Evolutionary conservation across 2,329 filamentous ascomycete genomes (phyloP).

Genomic region (Aureobasidium sp.): DNA sequence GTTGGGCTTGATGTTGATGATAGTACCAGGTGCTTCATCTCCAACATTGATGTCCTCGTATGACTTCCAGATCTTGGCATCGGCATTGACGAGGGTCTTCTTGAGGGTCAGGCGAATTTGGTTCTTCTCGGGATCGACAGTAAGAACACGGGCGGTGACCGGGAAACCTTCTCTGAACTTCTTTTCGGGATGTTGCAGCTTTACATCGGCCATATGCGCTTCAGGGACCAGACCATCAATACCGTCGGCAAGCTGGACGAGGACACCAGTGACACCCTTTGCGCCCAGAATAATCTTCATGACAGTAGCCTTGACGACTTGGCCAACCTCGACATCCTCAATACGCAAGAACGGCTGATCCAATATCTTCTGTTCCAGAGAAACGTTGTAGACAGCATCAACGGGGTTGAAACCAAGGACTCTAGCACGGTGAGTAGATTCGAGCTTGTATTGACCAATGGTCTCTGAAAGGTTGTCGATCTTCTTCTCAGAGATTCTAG

Average conservation of each 20-base stretch:
- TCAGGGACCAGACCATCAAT: conserved; percentile 84
- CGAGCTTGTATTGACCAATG: conserved; percentile 68
- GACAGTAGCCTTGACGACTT: conserved; percentile 70
- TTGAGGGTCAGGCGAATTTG: conserved; percentile 84
- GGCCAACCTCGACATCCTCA: conserved; percentile 77
- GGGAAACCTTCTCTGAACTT: conserved; percentile 84
- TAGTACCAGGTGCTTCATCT: conserved; percentile 73
- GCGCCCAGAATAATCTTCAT: conserved; percentile 75
- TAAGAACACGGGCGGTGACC: conserved; percentile 78
- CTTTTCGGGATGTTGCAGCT: conserved; percentile 85
- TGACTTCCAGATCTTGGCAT: conserved; percentile 66
- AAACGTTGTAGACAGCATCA: conserved; percentile 78
- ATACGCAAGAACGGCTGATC: conserved; percentile 85
- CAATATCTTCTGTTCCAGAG: conserved; percentile 71
- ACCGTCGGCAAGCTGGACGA: conserved; percentile 76
- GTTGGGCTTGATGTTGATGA: conserved; percentile 67
- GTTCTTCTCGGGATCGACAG: conserved; percentile 63
- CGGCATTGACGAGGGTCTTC: conserved; percentile 88
- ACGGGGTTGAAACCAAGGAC: conserved; percentile 79
- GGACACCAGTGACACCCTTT: conserved; percentile 68
- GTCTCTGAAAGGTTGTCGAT: conserved; percentile 71
- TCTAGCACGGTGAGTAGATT: conserved; percentile 69
- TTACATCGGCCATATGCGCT: conserved; percentile 79
- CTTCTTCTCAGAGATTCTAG: conserved; percentile 80
- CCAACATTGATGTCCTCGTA: conserved; percentile 68